Conservation (phyloP, 805 yeast genomes). For the Zygosaccharomyces bailii region DNA sequence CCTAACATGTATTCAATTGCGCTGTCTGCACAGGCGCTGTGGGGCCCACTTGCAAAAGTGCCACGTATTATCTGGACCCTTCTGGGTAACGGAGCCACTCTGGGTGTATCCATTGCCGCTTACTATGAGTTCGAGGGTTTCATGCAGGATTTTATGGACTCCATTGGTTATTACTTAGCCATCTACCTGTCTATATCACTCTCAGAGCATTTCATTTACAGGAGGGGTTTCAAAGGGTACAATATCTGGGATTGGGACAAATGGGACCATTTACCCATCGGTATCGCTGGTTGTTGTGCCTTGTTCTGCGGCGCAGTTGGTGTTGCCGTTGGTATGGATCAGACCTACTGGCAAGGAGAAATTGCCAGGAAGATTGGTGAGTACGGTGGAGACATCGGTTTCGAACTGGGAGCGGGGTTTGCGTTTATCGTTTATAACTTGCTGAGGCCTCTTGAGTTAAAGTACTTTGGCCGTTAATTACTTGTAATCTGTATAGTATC, state of each 20-base stretch:
- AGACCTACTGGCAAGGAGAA: conserved; percentile 77
- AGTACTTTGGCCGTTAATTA: conserved; percentile 50
- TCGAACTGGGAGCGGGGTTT: conserved; percentile 70
- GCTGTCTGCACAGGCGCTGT: conserved; percentile 77
- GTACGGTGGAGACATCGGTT: conserved; percentile 64
- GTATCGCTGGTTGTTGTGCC: conserved; percentile 72
- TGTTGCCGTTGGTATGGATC: conserved; percentile 80
- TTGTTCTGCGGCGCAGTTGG: conserved; percentile 84
- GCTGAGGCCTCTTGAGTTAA: conserved; percentile 64
- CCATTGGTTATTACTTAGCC: conserved; percentile 88
- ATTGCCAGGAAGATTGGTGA: conserved; percentile 57
- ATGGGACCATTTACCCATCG: conserved; percentile 60
- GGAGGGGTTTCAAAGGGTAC: conserved; percentile 59
- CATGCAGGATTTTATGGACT: conserved; percentile 81
- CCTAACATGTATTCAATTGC: conserved; percentile 92
- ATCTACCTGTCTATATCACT: conserved; percentile 71
- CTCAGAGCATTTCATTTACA: conserved; percentile 79
- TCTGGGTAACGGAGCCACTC: conserved; percentile 65
- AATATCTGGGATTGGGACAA: conserved; percentile 59
- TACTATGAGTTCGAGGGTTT: conserved; percentile 70
- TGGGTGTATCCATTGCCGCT: conserved; percentile 88
- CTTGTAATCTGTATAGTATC: background rate
- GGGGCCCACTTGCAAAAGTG: conserved; percentile 65
- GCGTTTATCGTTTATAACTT: conserved; percentile 60
- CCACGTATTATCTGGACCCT: conserved; percentile 85